These are phyloP conservation scores for Agrocybe praecox DNA, from an alignment of 768 basidiomycete species.

Conservation along the genomic window DNA sequence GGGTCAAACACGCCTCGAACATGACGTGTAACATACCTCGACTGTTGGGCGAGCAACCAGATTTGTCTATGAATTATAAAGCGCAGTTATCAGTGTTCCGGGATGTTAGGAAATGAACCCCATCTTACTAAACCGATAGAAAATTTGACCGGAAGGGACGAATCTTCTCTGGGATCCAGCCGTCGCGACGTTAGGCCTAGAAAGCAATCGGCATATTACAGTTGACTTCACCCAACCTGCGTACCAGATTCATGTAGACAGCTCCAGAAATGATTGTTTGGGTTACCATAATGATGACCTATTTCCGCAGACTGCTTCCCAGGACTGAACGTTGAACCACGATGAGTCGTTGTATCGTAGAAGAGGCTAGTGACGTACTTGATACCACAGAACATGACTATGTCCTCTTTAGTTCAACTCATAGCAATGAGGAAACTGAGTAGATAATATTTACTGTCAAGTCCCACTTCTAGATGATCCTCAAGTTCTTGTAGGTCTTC, in stretches of 20 bases:
- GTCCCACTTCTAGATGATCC: conserved; percentile 14
- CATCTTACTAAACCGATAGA: conserved; percentile 66
- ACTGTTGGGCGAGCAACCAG: conserved; percentile 70
- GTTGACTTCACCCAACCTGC: background rate
- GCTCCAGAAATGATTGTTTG: conserved; percentile 82
- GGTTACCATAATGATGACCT: conserved; percentile 82
- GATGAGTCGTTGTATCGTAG: background rate
- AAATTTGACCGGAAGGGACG: conserved; percentile 56
- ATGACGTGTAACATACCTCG: conserved; percentile 39
- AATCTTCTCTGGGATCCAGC: conserved; percentile 60
- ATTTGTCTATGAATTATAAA: conserved; percentile 60
- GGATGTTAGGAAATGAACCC: background rate
- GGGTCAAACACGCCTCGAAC: background rate
- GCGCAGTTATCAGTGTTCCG: background rate
- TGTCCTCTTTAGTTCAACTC: background rate
- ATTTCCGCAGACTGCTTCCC: conserved; percentile 66
- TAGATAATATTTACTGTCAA: conserved; percentile 16
- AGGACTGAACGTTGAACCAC: conserved; percentile 43
- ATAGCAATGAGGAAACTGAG: background rate
- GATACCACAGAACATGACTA: conserved; percentile 86
- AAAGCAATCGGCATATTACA: background rate
- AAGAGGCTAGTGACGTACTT: conserved; percentile 51
- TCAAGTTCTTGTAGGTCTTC: conserved; percentile 15
- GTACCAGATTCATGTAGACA: conserved; percentile 70
- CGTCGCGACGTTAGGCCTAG: conserved; percentile 60